phyloP scores from a whole-genome alignment of 2,329 filamentous ascomycete species.

The Lasiodiplodia citricola region DNA sequence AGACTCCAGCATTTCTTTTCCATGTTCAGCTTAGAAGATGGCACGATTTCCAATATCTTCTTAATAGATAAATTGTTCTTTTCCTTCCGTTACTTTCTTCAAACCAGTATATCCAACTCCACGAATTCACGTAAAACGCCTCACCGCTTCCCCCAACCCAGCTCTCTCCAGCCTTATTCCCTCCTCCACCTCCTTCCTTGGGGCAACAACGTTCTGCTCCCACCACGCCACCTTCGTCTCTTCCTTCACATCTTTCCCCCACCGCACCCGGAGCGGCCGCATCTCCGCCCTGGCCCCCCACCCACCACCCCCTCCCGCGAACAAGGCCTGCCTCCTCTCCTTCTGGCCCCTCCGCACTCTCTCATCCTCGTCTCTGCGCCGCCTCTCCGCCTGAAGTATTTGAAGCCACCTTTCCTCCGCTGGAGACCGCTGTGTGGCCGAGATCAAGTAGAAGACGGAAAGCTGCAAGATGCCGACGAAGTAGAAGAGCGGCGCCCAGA shows the following conservation, averaged over 20 bases:
- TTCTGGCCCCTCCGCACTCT: not conserved
- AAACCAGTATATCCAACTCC: not conserved
- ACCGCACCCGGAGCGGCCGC: not conserved
- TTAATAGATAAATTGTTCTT: not conserved
- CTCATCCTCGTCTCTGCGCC: not conserved
- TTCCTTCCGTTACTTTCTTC: not conserved
- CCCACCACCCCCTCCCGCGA: not conserved
- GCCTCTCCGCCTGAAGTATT: no score
- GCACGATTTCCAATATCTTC: not conserved
- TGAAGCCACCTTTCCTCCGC: not conserved
- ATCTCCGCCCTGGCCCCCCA: not conserved
- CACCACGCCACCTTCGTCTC: not conserved
- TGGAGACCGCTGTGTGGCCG: not conserved
- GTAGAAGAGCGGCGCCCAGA: not conserved
- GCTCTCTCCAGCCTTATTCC: not conserved
- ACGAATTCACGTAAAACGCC: not conserved
- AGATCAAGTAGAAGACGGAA: not conserved
- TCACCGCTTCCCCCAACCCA: not conserved
- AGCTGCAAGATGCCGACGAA: not conserved
- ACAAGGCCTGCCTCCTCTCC: not conserved
- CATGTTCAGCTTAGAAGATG: not conserved
- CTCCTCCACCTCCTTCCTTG: not conserved
- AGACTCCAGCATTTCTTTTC: not conserved
- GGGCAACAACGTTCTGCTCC: not conserved
- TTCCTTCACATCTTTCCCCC: not conserved